These are phyloP conservation scores for Trypanosoma avium DNA, from an alignment of 208 protist species.

Conservation along the genomic window DNA sequence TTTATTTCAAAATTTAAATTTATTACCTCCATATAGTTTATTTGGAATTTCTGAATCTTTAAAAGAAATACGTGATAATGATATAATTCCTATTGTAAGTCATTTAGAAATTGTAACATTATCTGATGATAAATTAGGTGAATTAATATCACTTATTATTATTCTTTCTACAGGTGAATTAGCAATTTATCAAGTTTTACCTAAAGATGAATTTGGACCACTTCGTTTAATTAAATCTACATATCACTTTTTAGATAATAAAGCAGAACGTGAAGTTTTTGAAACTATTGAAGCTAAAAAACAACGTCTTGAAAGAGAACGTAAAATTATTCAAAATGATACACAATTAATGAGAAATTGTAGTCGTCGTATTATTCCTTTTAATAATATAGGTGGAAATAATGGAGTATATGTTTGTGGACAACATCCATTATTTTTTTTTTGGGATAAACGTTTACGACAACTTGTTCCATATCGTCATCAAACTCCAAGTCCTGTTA, in stretches of 20 bases:
- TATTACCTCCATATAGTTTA: conserved; percentile 45
- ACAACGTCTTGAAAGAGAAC: conserved; percentile 54
- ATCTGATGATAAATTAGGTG: conserved; percentile 1
- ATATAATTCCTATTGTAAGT: conserved; percentile 51
- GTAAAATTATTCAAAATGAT: conserved; percentile 50
- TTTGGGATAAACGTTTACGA: conserved; percentile 49
- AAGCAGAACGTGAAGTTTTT: conserved; percentile 63
- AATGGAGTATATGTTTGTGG: conserved; percentile 84
- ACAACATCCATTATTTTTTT: conserved; percentile 76
- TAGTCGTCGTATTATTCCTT: conserved; percentile 65
- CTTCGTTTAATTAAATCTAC: conserved; percentile 70
- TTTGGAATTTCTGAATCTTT: conserved; percentile 26
- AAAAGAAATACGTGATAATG: conserved; percentile 10
- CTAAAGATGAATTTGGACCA: conserved; percentile 36
- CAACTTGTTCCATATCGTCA: conserved; percentile 67
- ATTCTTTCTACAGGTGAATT: conserved; percentile 76
- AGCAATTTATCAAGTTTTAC: conserved; percentile 60
- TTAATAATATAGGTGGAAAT: conserved; percentile 45
- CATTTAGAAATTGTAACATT: conserved; percentile 44
- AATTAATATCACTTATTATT: conserved; percentile 43
- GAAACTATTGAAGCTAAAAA: conserved; percentile 82
- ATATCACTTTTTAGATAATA: conserved; percentile 76
- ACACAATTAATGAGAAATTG: conserved; percentile 63
- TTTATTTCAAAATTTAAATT: conserved; percentile 53
- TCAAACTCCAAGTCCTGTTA: conserved; percentile 49